Base-by-base conservation (phyloP, 345 rosid species). In the Sisymbrium irio region DNA sequence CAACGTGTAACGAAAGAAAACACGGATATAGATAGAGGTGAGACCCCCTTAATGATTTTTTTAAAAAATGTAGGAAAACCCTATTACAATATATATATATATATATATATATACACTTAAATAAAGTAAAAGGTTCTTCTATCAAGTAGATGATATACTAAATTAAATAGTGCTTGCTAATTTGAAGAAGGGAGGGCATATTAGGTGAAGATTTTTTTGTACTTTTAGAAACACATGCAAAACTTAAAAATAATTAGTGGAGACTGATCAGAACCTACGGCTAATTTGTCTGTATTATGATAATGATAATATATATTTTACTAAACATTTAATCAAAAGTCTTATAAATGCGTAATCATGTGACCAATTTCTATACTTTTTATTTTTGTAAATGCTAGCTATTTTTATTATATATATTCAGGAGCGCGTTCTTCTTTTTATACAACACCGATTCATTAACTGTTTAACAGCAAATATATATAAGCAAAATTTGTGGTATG, bases 211-310 rank as follows among this genome's bases (percentile, higher is more conserved):
- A 70, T 64, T 77, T 75, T 64, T 64, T 72, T 70, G 62, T 64
- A 69, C 62, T 71, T 77, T 64, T 47, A 71, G 72, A 64, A 77
- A 77, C 76, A 77, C 80, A 77, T 77, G 80, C 72, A 69, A 44
- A 53, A 51, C 62, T 46, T 57, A 39, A 39, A 27, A 41, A 70
- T 46, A 64, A 71, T 65, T 64, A 77, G 76, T 77, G 80, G 80
- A 77, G 66, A 55, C 62, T 64, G 67, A 77, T 70, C 76, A 63
- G 75, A 77, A 62, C 62, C 47, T 71, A 71, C 66, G 76, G 72
- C 67, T 71, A 19, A 10, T 77, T 57, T 77, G 80, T 57, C 72
- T 71, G 71, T 70, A 54, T 62, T 44, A 57, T 71, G 76, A 64
- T 39, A 37, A 77, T 64, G 67, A 70, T 49, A 75, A n/a, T 30